Percentiles rank a stretch among this genome's conserved stretches.
phyloP scores from a whole-genome alignment of 1,284 basidiomycete genomes.

The Peniophora sp. region DNA sequence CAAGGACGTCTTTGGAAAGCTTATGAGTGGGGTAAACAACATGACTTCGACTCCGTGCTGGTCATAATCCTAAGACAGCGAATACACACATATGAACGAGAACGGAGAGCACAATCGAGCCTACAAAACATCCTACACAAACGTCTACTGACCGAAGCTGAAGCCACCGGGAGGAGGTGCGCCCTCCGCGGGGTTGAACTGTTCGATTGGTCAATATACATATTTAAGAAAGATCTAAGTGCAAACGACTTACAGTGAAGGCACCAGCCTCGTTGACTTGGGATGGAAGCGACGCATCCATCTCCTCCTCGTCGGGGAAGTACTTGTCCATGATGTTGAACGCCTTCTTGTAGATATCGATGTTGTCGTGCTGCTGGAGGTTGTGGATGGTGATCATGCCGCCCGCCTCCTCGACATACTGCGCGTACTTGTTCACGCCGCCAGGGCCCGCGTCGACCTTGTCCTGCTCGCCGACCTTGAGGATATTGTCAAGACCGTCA shows the following conservation, averaged over 20 bases:
- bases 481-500: conserved; percentile 97
- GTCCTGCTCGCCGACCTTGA: conserved; percentile 98
- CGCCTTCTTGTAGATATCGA: conserved; percentile 99
- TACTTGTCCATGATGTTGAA: conserved; percentile 99
- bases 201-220: conserved; percentile 8
- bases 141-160: conserved; percentile 61
- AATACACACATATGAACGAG: too few relatives aligned
- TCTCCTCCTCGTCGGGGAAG: conserved; percentile 84
- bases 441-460: conserved; percentile 81
- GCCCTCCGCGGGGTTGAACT: conserved; percentile 77
- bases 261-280: conserved; percentile 83
- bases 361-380: conserved; percentile 98
- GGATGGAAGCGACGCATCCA: conserved; percentile 71
- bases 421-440: conserved; percentile 87
- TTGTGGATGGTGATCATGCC: conserved; percentile 99
- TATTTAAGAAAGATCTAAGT: conserved; percentile 5
- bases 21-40: too few relatives aligned
- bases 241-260: conserved; percentile 68
- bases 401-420: conserved; percentile 95
- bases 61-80: too few relatives aligned
- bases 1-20: too few relatives aligned
- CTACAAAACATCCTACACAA: not conserved
- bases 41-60: too few relatives aligned
- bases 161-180: conserved; percentile 94
- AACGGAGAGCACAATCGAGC: too few relatives aligned